These are phyloP conservation scores for Populus tomentosa DNA, from an alignment of 441 rosid genomes.

Conservation along the genomic window DNA sequence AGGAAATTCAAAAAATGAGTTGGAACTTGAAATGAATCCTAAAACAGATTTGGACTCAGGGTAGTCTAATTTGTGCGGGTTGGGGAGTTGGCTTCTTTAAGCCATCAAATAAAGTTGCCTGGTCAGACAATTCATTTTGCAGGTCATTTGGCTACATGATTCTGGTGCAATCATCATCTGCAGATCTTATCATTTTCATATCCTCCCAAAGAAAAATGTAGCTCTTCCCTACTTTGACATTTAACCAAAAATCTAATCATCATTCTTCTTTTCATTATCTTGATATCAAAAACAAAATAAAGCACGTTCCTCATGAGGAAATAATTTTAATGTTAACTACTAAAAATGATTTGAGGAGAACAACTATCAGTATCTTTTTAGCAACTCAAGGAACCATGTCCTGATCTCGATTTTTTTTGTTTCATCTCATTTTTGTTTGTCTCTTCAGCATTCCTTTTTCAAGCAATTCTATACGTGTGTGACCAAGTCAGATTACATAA, in stretches of 20 bases:
- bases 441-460: slow-evolving; percentile 66
- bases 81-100: not conserved
- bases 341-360: not conserved
- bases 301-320: not conserved
- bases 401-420: not conserved
- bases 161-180: not conserved
- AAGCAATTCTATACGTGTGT: slow-evolving; percentile 91
- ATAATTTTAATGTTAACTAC: not conserved
- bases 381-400: not conserved
- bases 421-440: slow-evolving; percentile 1
- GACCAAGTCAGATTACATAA: slow-evolving; percentile 67
- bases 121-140: not conserved
- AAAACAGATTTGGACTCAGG: not conserved
- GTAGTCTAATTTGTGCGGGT: not conserved
- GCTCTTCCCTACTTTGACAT: not conserved
- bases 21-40: not conserved
- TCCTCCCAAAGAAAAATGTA: not conserved
- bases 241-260: not conserved
- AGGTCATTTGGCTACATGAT: not conserved
- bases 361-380: not conserved
- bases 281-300: not conserved
- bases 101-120: not conserved
- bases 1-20: not conserved
- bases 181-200: not conserved
- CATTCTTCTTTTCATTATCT: not conserved